Percentiles rank a stretch among this genome's conserved stretches.
These are phyloP conservation scores for Diplodia scrobiculata DNA, from an alignment of 2,329 filamentous ascomycete genomes.

Conservation along the genomic window DNA sequence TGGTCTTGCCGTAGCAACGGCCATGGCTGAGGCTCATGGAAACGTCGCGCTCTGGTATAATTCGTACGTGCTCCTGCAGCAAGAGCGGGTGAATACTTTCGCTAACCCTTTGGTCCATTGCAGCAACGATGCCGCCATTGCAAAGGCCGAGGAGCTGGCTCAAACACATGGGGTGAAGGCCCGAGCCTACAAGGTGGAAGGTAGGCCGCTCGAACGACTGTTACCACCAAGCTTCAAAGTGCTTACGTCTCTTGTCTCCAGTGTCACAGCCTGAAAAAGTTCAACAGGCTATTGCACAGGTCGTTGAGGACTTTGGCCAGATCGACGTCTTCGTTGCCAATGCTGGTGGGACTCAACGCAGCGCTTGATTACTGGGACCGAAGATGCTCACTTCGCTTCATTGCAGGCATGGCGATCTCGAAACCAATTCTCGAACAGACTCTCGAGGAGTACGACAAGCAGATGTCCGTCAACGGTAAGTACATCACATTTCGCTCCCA, in stretches of 20 bases:
- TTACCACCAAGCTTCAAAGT: not conserved
- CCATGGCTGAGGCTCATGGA: conserved; percentile 48
- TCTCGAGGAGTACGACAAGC: conserved; percentile 55
- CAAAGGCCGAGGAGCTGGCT: conserved; percentile 51
- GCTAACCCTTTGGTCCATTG: too few species aligned
- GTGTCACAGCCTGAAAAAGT: conserved; percentile 39
- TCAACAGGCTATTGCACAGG: conserved; percentile 39
- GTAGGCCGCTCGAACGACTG: conserved; percentile 34
- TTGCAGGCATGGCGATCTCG: conserved; percentile 52
- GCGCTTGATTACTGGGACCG: conserved; percentile 8
- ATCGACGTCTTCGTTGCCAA: conserved; percentile 54
- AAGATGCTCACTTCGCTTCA: not conserved
- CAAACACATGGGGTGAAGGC: conserved; percentile 60
- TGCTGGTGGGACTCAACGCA: conserved; percentile 40
- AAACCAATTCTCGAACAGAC: conserved; percentile 60
- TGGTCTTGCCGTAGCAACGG: conserved; percentile 39
- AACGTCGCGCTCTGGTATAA: conserved; percentile 52
- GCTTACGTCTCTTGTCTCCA: not conserved
- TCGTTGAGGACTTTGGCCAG: conserved; percentile 47
- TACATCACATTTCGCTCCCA: conserved; percentile 27
- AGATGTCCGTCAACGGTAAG: conserved; percentile 59
- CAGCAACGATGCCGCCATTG: conserved; percentile 36
- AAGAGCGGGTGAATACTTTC: too few species aligned
- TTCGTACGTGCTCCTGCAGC: too few species aligned
- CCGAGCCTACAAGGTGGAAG: conserved; percentile 64